phyloP scores from a whole-genome alignment of 164 flowering plant species.

The Kalanchoe fedtschenkoi region DNA sequence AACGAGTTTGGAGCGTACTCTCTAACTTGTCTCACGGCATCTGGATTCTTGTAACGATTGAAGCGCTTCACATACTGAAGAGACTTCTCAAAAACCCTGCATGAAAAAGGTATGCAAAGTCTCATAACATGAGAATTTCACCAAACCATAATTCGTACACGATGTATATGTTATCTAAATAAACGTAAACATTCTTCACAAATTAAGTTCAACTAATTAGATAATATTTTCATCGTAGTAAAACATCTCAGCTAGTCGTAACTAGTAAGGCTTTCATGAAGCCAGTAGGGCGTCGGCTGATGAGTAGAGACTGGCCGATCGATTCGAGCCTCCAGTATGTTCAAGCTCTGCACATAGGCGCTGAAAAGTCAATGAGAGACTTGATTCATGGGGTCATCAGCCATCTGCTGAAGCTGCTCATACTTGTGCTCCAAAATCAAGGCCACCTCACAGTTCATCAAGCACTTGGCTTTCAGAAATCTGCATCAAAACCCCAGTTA shows the following conservation, averaged over 20 bases:
- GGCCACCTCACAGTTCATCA: constrained; percentile 97
- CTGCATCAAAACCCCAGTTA: constrained; percentile 20
- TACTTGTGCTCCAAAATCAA: constrained; percentile 82
- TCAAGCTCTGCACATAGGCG: too few species aligned
- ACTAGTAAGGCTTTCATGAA: too few species aligned
- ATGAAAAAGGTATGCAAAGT: constrained; percentile 5
- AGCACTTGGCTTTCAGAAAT: constrained; percentile 95
- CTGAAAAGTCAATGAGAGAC: constrained; percentile 69
- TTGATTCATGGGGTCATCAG: constrained; percentile 85
- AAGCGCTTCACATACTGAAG: constrained; percentile 96
- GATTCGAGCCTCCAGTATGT: too few species aligned
- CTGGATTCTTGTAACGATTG: constrained; percentile 91
- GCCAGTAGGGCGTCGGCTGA: too few species aligned
- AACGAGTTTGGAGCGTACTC: constrained; percentile 63
- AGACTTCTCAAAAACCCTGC: constrained; percentile 95
- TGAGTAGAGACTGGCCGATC: too few species aligned
- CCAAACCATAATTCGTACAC: too few species aligned
- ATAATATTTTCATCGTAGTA: too few species aligned
- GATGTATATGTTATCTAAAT: too few species aligned
- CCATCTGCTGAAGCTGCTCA: constrained; percentile 85
- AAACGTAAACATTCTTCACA: too few species aligned
- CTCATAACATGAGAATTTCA: too few species aligned
- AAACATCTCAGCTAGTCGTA: too few species aligned
- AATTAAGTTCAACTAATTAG: too few species aligned
- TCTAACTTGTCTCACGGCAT: constrained; percentile 93